A percentile compares a stretch with the other conserved stretches of the same genome.
Evolutionary conservation across 2,329 filamentous ascomycete genomes (phyloP).

Genomic region (Pseudogymnoascus sp.): DNA sequence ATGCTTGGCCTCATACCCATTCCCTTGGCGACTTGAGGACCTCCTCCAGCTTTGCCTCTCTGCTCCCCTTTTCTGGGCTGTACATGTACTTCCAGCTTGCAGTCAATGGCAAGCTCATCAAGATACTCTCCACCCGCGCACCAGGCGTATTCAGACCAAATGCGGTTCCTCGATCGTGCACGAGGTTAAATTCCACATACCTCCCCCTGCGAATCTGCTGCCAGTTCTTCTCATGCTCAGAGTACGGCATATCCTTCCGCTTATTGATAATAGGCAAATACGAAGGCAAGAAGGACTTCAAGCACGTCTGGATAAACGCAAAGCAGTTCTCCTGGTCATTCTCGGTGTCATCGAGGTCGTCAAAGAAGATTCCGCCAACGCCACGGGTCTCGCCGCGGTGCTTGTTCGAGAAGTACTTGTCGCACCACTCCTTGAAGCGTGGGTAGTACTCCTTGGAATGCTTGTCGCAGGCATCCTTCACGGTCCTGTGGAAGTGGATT

Average conservation of each 20-base stretch:
- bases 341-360: slow-evolving; percentile 83
- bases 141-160: slow-evolving; percentile 92
- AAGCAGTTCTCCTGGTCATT: slow-evolving; percentile 87
- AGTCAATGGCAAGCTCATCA: slow-evolving; percentile 93
- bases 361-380: slow-evolving; percentile 95
- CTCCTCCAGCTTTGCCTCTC: slow-evolving; percentile 74
- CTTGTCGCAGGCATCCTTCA: slow-evolving; percentile 88
- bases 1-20: slow-evolving; percentile 46
- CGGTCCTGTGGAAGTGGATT: slow-evolving; percentile 88
- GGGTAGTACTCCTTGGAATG: slow-evolving; percentile 91
- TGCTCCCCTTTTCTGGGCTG: slow-evolving; percentile 63
- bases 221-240: slow-evolving; percentile 83
- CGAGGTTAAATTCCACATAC: slow-evolving; percentile 97
- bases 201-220: slow-evolving; percentile 89
- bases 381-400: slow-evolving; percentile 83
- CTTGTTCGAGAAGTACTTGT: slow-evolving; percentile 92
- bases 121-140: slow-evolving; percentile 86
- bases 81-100: slow-evolving; percentile 97
- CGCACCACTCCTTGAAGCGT: slow-evolving; percentile 96
- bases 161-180: slow-evolving; percentile 89
- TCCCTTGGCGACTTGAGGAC: slow-evolving; percentile 58
- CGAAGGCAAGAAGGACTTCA: slow-evolving; percentile 79
- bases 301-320: slow-evolving; percentile 76
- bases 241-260: slow-evolving; percentile 88
- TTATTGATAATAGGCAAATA: slow-evolving; percentile 84